phyloP scores from a whole-genome alignment of 2,329 filamentous ascomycete species.

The Cryphonectria nitschkei region DNA sequence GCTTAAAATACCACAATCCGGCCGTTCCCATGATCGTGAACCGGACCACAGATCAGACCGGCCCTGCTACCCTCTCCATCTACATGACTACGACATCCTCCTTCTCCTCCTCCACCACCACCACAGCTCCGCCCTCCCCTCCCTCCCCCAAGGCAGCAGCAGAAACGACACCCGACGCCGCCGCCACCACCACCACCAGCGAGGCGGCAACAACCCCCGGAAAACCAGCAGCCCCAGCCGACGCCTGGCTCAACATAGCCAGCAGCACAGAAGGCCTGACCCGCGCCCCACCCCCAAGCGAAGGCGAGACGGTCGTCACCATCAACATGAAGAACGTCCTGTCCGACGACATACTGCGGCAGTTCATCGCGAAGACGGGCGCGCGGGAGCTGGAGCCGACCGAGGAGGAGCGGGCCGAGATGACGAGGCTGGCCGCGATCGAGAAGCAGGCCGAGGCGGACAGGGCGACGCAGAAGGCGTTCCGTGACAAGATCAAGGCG shows the following conservation, averaged over 20 bases:
- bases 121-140: constrained; percentile 19
- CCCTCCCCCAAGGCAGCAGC: constrained; percentile 19
- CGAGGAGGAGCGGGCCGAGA: constrained; percentile 60
- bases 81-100: constrained; percentile 49
- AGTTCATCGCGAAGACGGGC: constrained; percentile 65
- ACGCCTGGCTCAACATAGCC: constrained; percentile 27
- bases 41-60: constrained; percentile 61
- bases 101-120: background rate
- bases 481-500: constrained; percentile 60
- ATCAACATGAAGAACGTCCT: constrained; percentile 68
- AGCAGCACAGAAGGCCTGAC: constrained; percentile 50
- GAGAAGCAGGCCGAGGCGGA: constrained; percentile 56
- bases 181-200: background rate
- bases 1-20: constrained; percentile 95
- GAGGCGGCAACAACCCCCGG: background rate
- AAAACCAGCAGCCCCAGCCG: constrained; percentile 25
- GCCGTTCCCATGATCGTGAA: constrained; percentile 80
- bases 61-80: constrained; percentile 65
- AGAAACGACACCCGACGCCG: background rate
- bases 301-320: constrained; percentile 54
- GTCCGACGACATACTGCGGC: constrained; percentile 64
- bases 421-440: constrained; percentile 61
- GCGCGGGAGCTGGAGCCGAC: constrained; percentile 61
- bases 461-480: constrained; percentile 55
- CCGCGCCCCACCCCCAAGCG: constrained; percentile 52